Conservation (phyloP, 164 flowering plant species). For the Echeveria elegans region DNA sequence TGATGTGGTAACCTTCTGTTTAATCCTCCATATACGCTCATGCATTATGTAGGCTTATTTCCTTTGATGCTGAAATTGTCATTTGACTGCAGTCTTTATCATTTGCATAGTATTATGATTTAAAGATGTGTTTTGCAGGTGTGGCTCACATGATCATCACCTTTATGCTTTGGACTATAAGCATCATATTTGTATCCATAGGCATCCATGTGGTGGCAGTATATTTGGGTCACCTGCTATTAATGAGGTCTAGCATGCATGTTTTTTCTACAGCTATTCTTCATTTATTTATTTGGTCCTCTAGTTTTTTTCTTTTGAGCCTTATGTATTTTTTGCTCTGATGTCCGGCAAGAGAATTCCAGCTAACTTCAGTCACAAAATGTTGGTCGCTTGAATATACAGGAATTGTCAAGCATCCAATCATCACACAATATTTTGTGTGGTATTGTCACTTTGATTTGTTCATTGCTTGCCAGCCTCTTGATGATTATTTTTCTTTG, state of each 20-base stretch:
- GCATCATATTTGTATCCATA: slow-evolving; percentile 47
- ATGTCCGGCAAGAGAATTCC: not conserved
- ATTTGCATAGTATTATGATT: too few species aligned
- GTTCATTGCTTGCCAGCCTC: not conserved
- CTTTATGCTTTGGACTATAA: slow-evolving; percentile 80
- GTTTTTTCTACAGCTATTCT: not conserved
- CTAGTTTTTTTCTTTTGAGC: not conserved
- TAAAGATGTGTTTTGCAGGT: slow-evolving; percentile 43
- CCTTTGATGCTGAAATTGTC: not conserved
- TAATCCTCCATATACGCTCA: too few species aligned
- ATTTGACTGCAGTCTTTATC: not conserved
- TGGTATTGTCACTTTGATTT: not conserved
- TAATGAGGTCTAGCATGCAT: slow-evolving; percentile 42
- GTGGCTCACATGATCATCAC: slow-evolving; percentile 85
- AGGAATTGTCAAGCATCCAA: not conserved
- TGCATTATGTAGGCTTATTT: not conserved
- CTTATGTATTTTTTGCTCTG: not conserved
- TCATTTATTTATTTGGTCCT: not conserved
- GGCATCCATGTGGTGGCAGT: slow-evolving; percentile 76
- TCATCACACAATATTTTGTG: not conserved
- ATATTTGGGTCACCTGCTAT: slow-evolving; percentile 78
- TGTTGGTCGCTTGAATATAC: not conserved
- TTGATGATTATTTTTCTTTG: not conserved
- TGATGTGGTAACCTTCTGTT: slow-evolving; percentile 42
- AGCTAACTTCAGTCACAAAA: not conserved